Evolutionary conservation across 805 yeast species (phyloP), one percentile per base, ranked within the genome.

Genomic region (Jamesozyma jinghongensis): DNA sequence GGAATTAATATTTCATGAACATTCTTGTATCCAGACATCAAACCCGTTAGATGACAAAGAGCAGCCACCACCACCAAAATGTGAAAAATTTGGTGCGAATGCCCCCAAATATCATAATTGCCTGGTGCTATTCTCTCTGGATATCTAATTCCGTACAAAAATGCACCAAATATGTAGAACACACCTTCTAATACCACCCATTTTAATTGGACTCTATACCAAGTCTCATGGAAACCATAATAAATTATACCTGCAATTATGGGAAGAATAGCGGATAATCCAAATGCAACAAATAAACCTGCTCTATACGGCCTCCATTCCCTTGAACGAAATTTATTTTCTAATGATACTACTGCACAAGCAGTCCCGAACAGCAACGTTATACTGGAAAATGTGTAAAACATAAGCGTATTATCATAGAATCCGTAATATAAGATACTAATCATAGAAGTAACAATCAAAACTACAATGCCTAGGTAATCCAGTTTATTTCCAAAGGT

Each of bases 81-180:
- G 57, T 85, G 95, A 56, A 86, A 85, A 8, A 86, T 70, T 55
- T 86, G 95, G 57, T 86, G 96, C 5, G 94, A 81, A 49, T 83
- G 82, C 1, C 94, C 94, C 61, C 75, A 70, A 10, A 75, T 52
- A 50, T 85, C 95, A 56, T 71, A 83, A 17, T 31, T 58, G 0
- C 87, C 87, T 0, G 85, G 85, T 4, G 48, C 49, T 32, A 68
- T 65, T 37, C 82, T 67, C 56, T 87, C 97, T 0, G 97, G 97
- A 27, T 83, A 59, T 44, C 96, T 68, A 19, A 70, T 57, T 0
- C 94, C 95, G 58, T 87, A 87, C 40, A 88, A 59, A 2, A 70
- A 67, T 0, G 96, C 95, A 0, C 97, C 97, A 5, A 65, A 48
- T 3, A 86, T 81, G 59, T 87, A 88, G 34, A 82, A 74, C 2